Evolutionary conservation across 495 filamentous ascomycete species (phyloP), one percentile per base, ranked within the genome.

Genomic region (Tuber brumale): DNA sequence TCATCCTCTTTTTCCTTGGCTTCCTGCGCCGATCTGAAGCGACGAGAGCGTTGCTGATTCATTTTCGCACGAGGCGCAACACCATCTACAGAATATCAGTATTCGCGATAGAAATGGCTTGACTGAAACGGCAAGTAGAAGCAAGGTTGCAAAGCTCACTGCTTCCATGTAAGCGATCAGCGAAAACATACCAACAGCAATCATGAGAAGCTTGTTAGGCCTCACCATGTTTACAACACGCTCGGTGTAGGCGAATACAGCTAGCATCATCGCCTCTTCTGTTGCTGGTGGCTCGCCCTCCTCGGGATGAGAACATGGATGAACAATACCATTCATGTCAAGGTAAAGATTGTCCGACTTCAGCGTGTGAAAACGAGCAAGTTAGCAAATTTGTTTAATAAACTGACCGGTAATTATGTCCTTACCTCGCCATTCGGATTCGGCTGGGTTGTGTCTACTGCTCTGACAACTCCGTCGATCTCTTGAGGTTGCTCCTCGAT

Each of bases 281-380:
- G 93, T 94, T 81, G 91, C 91, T 42, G 95, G 95, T 7, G 95
- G 89, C 5, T 95, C 93, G 76, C 88, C 91, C 79, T 97, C 95
- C 85, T 99, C 95, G 3, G 95, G 95, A 85, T 99, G 95, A 8
- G 94, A 97, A 86, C 95, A 99, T 3, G 96, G 96, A 88, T 99
- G 95, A 69, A 99, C 95, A 79, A 99, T 99, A 83, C 95, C 95
- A 86, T 99, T 99, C 95, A 99, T 98, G 83, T 99, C 95, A 72
- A 99, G 89, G 82, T 98, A 99, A 4, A 99, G 87, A 82, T 98
- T 99, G 85, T 99, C 95, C 81, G 95, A 92, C 83, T 98, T 94
- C 84, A 77, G 35, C 45, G 14, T 16, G 57, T 3, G 14, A 35
- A 35, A 31, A 16, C 16, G 31, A 7, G 27, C 57, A 66, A 4